A percentile compares a stretch with the other conserved stretches of the same genome.
Evolutionary conservation across 345 rosid genomes (phyloP).

Genomic region (Sonneratia alba): DNA sequence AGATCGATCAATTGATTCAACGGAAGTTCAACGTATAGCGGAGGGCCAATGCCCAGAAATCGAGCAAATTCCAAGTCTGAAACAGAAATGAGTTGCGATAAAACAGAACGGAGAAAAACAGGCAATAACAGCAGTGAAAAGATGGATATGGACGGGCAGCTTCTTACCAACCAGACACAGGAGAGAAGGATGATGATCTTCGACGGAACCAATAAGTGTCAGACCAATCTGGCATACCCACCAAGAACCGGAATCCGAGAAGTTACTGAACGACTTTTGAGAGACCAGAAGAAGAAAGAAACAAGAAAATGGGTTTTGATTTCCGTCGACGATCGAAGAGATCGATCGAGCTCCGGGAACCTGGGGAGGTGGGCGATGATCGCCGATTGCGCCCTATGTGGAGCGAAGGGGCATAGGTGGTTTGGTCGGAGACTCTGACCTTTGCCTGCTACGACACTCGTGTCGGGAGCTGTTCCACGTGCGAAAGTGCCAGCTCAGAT

Average conservation of each 20-base stretch:
- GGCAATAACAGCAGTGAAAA: neutral
- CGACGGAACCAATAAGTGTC: neutral
- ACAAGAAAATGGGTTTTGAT: neutral
- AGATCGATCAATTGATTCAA: neutral
- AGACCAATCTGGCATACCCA: constrained; percentile 1
- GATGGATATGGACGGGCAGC: neutral
- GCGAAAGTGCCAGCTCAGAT: constrained; percentile 1
- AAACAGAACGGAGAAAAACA: neutral
- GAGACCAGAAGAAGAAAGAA: neutral
- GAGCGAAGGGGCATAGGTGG: neutral
- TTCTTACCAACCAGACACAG: neutral
- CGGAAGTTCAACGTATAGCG: neutral
- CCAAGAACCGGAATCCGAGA: constrained; percentile 1
- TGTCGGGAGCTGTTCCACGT: constrained; percentile 1
- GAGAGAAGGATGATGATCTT: neutral
- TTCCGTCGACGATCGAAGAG: neutral
- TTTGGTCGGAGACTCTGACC: neutral
- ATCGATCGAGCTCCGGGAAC: neutral
- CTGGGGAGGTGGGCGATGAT: neutral
- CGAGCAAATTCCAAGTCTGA: neutral
- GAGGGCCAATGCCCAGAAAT: neutral
- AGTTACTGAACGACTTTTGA: neutral
- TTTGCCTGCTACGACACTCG: neutral
- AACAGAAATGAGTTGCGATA: too few species aligned
- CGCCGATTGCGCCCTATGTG: neutral